phyloP scores from a whole-genome alignment of 2,329 filamentous ascomycete genomes.

The Colletotrichum agaves region DNA sequence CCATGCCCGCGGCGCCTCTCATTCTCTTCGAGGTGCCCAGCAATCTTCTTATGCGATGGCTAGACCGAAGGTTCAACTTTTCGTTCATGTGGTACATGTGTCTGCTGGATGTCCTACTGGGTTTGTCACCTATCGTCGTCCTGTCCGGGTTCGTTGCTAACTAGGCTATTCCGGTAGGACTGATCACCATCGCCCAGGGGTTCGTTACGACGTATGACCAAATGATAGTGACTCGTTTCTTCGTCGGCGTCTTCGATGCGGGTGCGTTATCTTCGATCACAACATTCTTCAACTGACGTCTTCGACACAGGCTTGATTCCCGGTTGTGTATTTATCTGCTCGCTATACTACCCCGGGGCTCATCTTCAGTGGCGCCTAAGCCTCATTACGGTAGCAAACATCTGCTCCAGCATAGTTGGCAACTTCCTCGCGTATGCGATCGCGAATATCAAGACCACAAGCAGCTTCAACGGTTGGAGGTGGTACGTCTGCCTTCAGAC shows the following conservation, averaged over 20 bases:
- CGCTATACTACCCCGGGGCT: slow-evolving; percentile 40
- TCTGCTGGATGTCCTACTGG: slow-evolving; percentile 36
- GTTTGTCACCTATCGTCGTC: slow-evolving; percentile 8
- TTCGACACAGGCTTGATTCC: slow-evolving; percentile 42
- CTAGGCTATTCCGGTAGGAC: slow-evolving; percentile 21
- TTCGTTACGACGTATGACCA: slow-evolving; percentile 41
- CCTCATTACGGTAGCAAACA: slow-evolving; percentile 42
- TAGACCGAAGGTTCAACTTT: slow-evolving; percentile 34
- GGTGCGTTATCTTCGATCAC: too few species aligned
- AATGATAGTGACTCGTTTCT: slow-evolving; percentile 39
- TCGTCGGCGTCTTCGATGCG: slow-evolving; percentile 41
- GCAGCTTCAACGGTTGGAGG: slow-evolving; percentile 41
- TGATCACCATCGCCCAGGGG: slow-evolving; percentile 42
- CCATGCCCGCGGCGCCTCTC: slow-evolving; percentile 36
- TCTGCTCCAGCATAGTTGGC: slow-evolving; percentile 39
- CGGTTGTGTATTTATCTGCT: slow-evolving; percentile 41
- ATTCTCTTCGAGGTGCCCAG: slow-evolving; percentile 40
- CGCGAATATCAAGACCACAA: slow-evolving; percentile 40
- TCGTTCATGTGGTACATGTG: slow-evolving; percentile 40
- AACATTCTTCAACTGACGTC: background rate
- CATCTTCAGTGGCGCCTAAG: slow-evolving; percentile 42
- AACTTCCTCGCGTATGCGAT: slow-evolving; percentile 43
- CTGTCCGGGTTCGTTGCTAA: background rate
- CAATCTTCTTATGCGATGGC: slow-evolving; percentile 39
- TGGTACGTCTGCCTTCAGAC: slow-evolving; percentile 18